Evolutionary conservation across 768 basidiomycete genomes (phyloP).

Genomic region (Sarcomyxa edulis): DNA sequence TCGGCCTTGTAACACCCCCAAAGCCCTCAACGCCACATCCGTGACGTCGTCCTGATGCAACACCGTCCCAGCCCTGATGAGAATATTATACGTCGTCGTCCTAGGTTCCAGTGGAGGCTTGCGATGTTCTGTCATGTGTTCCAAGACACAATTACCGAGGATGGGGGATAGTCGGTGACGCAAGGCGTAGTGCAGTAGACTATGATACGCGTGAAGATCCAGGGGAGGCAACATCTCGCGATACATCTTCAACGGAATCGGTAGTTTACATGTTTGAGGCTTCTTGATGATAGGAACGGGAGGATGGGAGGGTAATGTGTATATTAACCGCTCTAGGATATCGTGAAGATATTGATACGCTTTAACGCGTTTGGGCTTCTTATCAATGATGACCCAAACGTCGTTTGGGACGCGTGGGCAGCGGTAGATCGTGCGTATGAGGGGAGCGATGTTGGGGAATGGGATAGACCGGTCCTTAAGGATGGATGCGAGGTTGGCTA

Average conservation of each 20-base stretch:
- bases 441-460: slow-evolving; percentile 33
- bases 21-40: slow-evolving; percentile 28
- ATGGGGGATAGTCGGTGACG: slow-evolving; percentile 48
- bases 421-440: slow-evolving; percentile 42
- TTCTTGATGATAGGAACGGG: neutral
- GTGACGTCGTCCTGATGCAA: slow-evolving; percentile 39
- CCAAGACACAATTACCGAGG: slow-evolving; percentile 42
- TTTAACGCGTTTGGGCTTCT: slow-evolving; percentile 20
- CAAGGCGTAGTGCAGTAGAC: slow-evolving; percentile 63
- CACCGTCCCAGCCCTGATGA: slow-evolving; percentile 51
- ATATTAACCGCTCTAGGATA: slow-evolving; percentile 37
- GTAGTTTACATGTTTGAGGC: slow-evolving; percentile 4
- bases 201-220: slow-evolving; percentile 44
- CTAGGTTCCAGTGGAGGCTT: slow-evolving; percentile 37
- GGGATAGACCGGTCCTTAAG: slow-evolving; percentile 47
- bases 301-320: slow-evolving; percentile 20
- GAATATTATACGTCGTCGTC: slow-evolving; percentile 49
- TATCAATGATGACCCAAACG: slow-evolving; percentile 29
- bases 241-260: slow-evolving; percentile 6
- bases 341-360: slow-evolving; percentile 45
- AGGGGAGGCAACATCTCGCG: slow-evolving; percentile 24
- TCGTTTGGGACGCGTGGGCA: slow-evolving; percentile 33
- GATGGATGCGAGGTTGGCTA: slow-evolving; percentile 51
- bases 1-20: too few relatives aligned
- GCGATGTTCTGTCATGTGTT: slow-evolving; percentile 48